Evolutionary conservation across 768 basidiomycete species (phyloP).

Genomic region (Atractiella rhizophila): DNA sequence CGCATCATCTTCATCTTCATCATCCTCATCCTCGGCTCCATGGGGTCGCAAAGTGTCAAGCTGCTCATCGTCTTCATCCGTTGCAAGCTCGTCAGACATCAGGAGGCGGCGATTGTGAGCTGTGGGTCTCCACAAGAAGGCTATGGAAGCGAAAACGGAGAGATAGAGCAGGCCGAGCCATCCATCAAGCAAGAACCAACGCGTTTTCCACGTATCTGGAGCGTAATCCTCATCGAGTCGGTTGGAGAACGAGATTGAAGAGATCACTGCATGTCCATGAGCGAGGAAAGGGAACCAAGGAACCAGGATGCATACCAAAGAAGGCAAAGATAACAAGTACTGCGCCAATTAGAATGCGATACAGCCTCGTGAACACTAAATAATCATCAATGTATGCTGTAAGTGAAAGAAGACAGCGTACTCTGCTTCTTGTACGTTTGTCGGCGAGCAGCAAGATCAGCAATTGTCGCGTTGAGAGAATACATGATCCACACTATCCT

Average conservation of each 20-base stretch:
- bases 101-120: constrained; percentile 66
- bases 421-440: constrained; percentile 18
- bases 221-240: constrained; percentile 36
- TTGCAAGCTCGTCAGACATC: constrained; percentile 89
- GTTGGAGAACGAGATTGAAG: constrained; percentile 69
- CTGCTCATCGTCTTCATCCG: constrained; percentile 79
- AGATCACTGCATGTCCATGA: constrained; percentile 45
- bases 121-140: constrained; percentile 85
- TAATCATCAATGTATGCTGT: constrained; percentile 27
- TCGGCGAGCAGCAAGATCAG: constrained; percentile 58
- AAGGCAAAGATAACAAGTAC: constrained; percentile 62
- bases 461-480: constrained; percentile 44
- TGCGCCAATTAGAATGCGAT: constrained; percentile 57
- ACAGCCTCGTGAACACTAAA: constrained; percentile 67
- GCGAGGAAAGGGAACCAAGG: too few species aligned
- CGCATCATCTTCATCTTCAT: constrained; percentile 49
- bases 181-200: constrained; percentile 94
- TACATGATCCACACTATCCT: constrained; percentile 7
- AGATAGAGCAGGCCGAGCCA: constrained; percentile 78
- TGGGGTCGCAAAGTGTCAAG: constrained; percentile 42
- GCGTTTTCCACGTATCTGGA: constrained; percentile 16
- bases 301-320: constrained; percentile 27
- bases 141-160: constrained; percentile 50
- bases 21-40: constrained; percentile 27
- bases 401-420: neutral